Evolutionary conservation across 192 early-diverging fungal genomes (phyloP), one percentile per base, ranked within the genome.

Genomic region (Entomortierella parvispora): DNA sequence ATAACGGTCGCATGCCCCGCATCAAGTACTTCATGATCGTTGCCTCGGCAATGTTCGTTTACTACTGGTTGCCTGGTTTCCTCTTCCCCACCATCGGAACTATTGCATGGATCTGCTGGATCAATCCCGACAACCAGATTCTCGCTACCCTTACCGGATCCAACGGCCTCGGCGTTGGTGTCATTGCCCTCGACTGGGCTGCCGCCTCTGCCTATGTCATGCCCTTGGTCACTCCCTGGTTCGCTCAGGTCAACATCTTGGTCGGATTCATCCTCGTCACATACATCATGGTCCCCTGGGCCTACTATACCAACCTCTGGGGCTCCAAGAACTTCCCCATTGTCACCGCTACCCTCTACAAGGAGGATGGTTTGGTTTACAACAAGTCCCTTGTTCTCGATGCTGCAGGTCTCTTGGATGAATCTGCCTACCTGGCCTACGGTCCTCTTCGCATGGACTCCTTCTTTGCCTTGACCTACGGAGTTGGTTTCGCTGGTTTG

Each of bases 141-240:
- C 23, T 65, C 37, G 43, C 62, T 79, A 62, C 46, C 34, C 62
- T 79, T 69, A 83, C 67, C 62, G 71, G 56, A 43, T 46, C 67
- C 51, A 48, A 45, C 37, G 88, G 88, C 33, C 32, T 83, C 3
- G 86, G 86, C 51, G 71, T 89, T 45, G 32, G 77, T 14, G 61
- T 80, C 22, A 23, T 90, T 20, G 71, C 85, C 7, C 79, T 90
- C 42, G 89, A 90, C 62, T 90, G 87, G 89, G 37, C 66, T 18
- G 71, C 71, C 31, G 45, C 57, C 22, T 62, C 71, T 47, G 80
- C 46, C 53, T 59, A 77, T 23, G n/a, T 18, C 3, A 58, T 64
- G 33, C 72, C 76, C 48, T 48, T 79, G 40, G 34, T 74, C 40
- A 56, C 68, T 31, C 58, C 57, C 26, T 76, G 50, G 34, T 78